Base-by-base conservation (phyloP, 1,284 basidiomycete species). In the Puccinia triticina region DNA sequence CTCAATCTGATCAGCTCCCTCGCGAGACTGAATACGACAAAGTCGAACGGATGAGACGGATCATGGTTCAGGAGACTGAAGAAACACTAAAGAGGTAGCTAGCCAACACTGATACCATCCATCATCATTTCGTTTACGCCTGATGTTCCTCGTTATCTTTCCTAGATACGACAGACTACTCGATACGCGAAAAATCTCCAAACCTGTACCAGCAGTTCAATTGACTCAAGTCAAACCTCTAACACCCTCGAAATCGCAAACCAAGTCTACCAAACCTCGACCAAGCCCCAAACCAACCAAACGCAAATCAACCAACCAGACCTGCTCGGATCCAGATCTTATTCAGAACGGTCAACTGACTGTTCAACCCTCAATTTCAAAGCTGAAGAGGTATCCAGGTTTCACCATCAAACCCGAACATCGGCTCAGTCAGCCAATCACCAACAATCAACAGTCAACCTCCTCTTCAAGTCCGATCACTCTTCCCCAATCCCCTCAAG, bases 21-120 rank as follows among this genome's bases (percentile, higher is more conserved):
- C 71, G 66, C 12, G 64, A 82, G 67, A 76, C 48, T 12, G 81
- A 82, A 67, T 75, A 18, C 23, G 81, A 82, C 8, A 82, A 76
- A 55, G 74, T 82, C 3, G 81, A 82, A 59, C 55, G 74, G 26
- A 82, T 82, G 73, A 67, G 81, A 59, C 55, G 34, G 11, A 71
- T 82, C n/a, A 77, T 82, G 74, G 67, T 82, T 12, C 64, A 77
- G 26, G 81, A 82, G 66, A 74, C 81, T 71, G 37, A 76, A 82
- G 74, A 82, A 77, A 82, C 74, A 37, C 61, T 82, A 5, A 57
- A 69, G 66, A 76, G 81, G 81, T 82, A 26, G 50, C 29, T 50
- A 2, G 40, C 40, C 26, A 18, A 64, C n/a, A n/a, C n/a, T n/a
- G n/a, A n/a, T n/a, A 11, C 16, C 4, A 18, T 12, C 57, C 23